Conservation (phyloP, 139 green algal genomes). For the Chara braunii region DNA sequence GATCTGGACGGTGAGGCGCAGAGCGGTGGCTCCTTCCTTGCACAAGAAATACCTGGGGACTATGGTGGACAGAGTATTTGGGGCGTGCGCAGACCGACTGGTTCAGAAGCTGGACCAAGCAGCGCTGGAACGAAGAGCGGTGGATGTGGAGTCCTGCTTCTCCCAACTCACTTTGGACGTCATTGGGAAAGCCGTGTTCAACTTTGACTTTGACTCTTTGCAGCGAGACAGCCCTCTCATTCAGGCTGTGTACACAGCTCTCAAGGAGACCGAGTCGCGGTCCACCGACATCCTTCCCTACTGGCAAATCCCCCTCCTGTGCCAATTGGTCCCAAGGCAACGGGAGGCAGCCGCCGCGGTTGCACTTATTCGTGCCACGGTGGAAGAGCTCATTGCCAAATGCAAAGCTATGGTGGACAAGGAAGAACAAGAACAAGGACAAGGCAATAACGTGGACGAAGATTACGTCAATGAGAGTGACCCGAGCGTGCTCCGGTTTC, state of each 20-base stretch:
- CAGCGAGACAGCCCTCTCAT: constrained; percentile 49
- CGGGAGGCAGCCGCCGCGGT: constrained; percentile 69
- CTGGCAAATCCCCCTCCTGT: constrained; percentile 73
- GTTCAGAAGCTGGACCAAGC: constrained; percentile 62
- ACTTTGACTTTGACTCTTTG: constrained; percentile 96
- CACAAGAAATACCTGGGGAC: constrained; percentile 82
- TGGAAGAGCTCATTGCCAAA: constrained; percentile 79
- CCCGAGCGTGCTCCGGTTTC: constrained; percentile 87
- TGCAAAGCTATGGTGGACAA: constrained; percentile 87
- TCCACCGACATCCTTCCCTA: constrained; percentile 91
- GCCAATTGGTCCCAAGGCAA: constrained; percentile 42
- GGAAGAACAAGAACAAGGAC: constrained; percentile 56
- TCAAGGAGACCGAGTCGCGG: constrained; percentile 95
- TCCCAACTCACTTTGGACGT: constrained; percentile 91
- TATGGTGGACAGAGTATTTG: constrained; percentile 88
- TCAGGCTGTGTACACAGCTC: constrained; percentile 89
- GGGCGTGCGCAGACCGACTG: constrained; percentile 51
- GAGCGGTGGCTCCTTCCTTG: constrained; percentile 81
- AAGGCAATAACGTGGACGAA: no score
- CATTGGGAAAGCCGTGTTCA: constrained; percentile 96
- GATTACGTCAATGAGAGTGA: constrained; percentile 82
- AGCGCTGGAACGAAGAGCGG: constrained; percentile 29
- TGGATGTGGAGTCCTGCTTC: constrained; percentile 95
- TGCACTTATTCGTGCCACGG: constrained; percentile 78
- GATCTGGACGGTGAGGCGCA: constrained; percentile 54